Base-by-base conservation (phyloP, 1,284 basidiomycete genomes). In the Cystobasidium sp. region DNA sequence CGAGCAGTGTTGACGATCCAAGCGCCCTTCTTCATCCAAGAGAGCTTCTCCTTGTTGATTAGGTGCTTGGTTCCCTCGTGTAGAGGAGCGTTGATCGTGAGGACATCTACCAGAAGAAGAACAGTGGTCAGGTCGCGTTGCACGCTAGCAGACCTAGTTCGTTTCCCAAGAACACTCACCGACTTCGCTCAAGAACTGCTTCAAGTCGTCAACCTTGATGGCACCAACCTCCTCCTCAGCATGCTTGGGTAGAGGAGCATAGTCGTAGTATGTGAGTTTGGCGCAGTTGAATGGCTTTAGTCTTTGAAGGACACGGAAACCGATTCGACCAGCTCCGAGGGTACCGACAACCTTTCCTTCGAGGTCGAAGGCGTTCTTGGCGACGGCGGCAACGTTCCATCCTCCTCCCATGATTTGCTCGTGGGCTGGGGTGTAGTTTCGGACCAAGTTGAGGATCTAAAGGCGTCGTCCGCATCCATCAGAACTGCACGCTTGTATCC, bases 181-280 rank as follows among this genome's bases (percentile, higher is more conserved):
- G 20, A 81, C 81, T 82, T 89, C 87, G 24, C 88, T 87, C 62
- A 97, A 88, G 81, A 97, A 90, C 10, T 94, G 90, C 84, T 94
- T 90, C 76, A 97, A 86, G 79, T 91, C 89, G 58, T 90, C 88
- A 52, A 95, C 89, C 72, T 92, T 88, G 76, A 90, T 87, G 64
- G 88, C 92, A 0, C 87, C 87, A 76, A 96, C 87, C 37, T 87
- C 85, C 82, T 90, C 86, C 41, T 87, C 88, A 49, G 90, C 91
- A 41, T 88, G 88, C 85, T 81, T 74, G n/a, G 92, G 91, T 59
- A 96, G 88, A 75, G 90, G 85, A 31, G 88, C 86, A 84, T 97
- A 97, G 85, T 97, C 94, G 83, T 91, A 97, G 87, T 95, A 97
- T 69, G 96, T 84, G 64, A 97, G 88, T 82, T 96, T 92, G 83